Base-by-base conservation (phyloP, 2,329 filamentous ascomycete species). In the Cladophialophora exuberans region DNA sequence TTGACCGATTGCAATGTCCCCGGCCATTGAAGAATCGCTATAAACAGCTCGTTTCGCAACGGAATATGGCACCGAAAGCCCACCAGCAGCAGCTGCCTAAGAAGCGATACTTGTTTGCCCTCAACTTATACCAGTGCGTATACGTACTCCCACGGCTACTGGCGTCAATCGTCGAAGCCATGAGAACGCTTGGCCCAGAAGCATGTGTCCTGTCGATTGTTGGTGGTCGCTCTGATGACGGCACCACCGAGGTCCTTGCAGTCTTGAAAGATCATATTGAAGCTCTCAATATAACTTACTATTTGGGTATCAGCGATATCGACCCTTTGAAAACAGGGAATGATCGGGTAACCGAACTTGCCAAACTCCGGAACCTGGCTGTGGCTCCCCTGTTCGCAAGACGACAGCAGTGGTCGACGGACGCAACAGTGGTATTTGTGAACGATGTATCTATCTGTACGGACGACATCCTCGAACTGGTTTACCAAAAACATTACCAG, bases 391-490 rank as follows among this genome's bases (percentile, higher is more conserved):
- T 83, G 2, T 43, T 73, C 26, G 54, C 54, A 1, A 38, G 67
- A 2, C 15, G 58, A 2, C 55, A 61, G 1, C 50, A 31, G 0
- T 71, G 66, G 17, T 63, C 64, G 2, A 64, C 64, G 3, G 66
- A 77, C 15, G 71, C 78, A 1, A 76, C 76, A 1, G 66, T 83
- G 2, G 48, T 83, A 11, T 83, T 83, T 58, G 63, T 83, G 38
- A 82, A 83, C 65, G 79, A 83, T 58, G 76, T 84, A 4, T 76
- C 78, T 1, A 66, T 72, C 4, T 83, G 81, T 54, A 52, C 59
- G 1, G 80, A 84, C 28, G 82, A 85, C 57, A 74, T 85, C 13
- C 70, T 86, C 2, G 83, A 85, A 65, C 70, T 85, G 1, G 60
- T 77, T 0, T 72, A 79, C 60, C 81, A 84, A 65, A 75, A 72